Percentiles rank a stretch among this genome's conserved stretches.
Evolutionary conservation across 768 basidiomycete species (phyloP).

Genomic region (Galerina sulciceps): DNA sequence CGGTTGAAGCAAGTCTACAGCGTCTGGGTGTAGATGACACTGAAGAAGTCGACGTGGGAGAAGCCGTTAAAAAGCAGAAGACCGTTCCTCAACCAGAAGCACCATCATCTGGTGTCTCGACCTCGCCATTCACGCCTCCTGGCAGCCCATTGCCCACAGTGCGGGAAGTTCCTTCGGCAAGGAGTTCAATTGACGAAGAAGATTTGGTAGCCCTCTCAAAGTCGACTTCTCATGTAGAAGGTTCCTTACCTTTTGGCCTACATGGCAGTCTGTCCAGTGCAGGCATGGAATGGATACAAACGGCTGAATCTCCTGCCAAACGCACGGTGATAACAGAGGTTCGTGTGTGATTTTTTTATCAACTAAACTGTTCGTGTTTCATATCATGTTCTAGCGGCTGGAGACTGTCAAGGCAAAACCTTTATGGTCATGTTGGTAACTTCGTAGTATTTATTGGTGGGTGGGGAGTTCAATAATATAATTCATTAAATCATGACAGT

Average conservation of each 20-base stretch:
- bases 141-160: constrained; percentile 64
- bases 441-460: constrained; percentile 16
- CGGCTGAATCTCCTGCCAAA: constrained; percentile 46
- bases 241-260: constrained; percentile 40
- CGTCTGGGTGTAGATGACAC: constrained; percentile 66
- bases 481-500: constrained; percentile 5
- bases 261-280: constrained; percentile 35
- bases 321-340: constrained; percentile 77
- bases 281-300: constrained; percentile 52
- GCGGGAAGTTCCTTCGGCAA: constrained; percentile 55
- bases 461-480: constrained; percentile 23
- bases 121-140: constrained; percentile 60
- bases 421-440: constrained; percentile 73
- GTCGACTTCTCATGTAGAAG: constrained; percentile 74
- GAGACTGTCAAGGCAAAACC: constrained; percentile 74
- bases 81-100: constrained; percentile 19
- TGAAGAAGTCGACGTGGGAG: constrained; percentile 71
- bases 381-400: constrained; percentile 54
- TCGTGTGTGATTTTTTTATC: constrained; percentile 20
- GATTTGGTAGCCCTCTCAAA: constrained; percentile 77
- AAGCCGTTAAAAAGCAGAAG: constrained; percentile 16
- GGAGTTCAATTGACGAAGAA: constrained; percentile 67
- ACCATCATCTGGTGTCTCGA: constrained; percentile 34
- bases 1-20: constrained; percentile 78
- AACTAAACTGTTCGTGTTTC: neutral